Percentiles rank a stretch among this genome's conserved stretches.
Evolutionary conservation across 257 asterid species (phyloP).

Genomic region (Paulownia fortunei): DNA sequence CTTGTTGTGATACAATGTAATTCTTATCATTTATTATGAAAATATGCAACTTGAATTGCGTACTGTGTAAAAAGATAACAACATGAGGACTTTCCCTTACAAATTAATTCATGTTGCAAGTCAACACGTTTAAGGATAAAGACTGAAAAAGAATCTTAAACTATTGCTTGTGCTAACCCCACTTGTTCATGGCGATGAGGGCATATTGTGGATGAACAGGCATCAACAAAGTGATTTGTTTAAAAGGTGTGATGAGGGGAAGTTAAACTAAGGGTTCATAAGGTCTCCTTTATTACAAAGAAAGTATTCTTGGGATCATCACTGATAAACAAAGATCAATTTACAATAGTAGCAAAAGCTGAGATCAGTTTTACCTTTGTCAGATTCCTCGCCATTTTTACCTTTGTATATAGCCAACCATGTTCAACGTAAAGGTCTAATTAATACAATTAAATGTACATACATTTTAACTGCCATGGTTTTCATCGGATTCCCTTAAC

Average conservation of each 20-base stretch:
- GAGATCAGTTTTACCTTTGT: neutral
- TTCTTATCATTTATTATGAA: too few species aligned
- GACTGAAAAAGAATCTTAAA: conserved; percentile 16
- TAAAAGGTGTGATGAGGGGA: conserved; percentile 1
- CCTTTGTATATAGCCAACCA: neutral
- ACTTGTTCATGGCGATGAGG: neutral
- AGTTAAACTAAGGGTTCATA: neutral
- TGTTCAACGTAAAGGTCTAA: neutral
- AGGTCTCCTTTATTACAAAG: conserved; percentile 23
- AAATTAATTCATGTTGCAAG: neutral
- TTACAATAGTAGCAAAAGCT: conserved; percentile 32
- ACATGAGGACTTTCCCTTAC: neutral
- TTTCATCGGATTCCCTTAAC: conserved; percentile 30
- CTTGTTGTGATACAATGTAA: too few species aligned
- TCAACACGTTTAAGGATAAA: conserved; percentile 30
- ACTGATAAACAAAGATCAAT: conserved; percentile 32
- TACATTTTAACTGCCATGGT: neutral
- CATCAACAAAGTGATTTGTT: neutral
- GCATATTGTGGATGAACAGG: neutral
- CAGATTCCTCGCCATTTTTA: neutral
- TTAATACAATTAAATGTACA: neutral
- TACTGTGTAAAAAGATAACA: neutral
- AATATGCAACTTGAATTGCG: too few species aligned
- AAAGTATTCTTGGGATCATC: conserved; percentile 38
- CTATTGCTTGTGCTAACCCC: neutral